Conservation (phyloP, 2,329 filamentous ascomycete species). For the Paecilomyces variotii region DNA sequence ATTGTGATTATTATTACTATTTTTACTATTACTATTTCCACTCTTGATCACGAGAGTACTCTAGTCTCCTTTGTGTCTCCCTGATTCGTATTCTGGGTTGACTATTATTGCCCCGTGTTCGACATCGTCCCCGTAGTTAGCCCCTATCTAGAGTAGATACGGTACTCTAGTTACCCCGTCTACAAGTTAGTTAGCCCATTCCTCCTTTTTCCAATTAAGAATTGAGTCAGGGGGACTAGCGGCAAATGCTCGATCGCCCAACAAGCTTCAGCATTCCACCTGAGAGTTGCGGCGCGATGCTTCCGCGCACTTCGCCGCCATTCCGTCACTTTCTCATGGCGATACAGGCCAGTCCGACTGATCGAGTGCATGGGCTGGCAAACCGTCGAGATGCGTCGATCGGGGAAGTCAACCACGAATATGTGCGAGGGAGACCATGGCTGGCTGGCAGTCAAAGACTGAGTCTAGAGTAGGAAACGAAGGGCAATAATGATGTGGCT, state of each 20-base stretch:
- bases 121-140: background rate
- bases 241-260: slow-evolving; percentile 2
- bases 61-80: too few species aligned
- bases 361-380: background rate
- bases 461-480: too few species aligned
- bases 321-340: background rate
- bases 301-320: background rate
- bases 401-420: background rate
- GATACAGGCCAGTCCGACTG: too few species aligned
- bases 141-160: too few species aligned
- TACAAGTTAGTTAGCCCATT: background rate
- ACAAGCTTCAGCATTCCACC: background rate
- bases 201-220: background rate
- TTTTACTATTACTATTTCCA: too few species aligned
- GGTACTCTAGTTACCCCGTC: background rate
- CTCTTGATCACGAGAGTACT: too few species aligned
- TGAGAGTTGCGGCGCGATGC: background rate
- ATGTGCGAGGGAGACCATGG: too few species aligned
- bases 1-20: too few species aligned
- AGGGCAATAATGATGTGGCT: background rate
- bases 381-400: background rate
- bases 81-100: too few species aligned
- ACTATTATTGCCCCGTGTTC: too few species aligned
- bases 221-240: background rate
- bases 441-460: too few species aligned